phyloP scores from a whole-genome alignment of 208 protist genomes.

The Leishmania turanica region DNA sequence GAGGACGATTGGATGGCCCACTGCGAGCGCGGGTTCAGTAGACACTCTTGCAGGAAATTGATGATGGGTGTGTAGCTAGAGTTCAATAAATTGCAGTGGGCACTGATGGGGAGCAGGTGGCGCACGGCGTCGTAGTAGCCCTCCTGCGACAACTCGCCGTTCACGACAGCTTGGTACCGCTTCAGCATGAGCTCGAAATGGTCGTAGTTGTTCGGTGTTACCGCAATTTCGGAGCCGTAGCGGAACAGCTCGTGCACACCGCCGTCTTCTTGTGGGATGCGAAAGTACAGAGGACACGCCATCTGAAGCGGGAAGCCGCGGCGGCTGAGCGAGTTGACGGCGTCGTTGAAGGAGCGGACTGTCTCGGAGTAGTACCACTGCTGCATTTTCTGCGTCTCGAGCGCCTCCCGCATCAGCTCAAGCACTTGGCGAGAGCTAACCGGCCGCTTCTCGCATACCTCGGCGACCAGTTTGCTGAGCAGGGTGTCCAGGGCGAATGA shows the following conservation, averaged over 20 bases:
- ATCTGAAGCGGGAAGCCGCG: constrained; percentile 36
- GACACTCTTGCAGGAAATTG: constrained; percentile 45
- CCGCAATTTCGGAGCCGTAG: constrained; percentile 39
- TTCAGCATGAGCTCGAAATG: constrained; percentile 42
- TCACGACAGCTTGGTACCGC: constrained; percentile 26
- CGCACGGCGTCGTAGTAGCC: constrained; percentile 32
- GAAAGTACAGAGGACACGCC: constrained; percentile 49
- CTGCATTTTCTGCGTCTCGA: constrained; percentile 32
- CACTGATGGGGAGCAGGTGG: constrained; percentile 37
- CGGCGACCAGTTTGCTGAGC: constrained; percentile 30
- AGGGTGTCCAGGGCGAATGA: constrained; percentile 32
- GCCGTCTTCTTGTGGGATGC: constrained; percentile 51
- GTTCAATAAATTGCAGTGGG: constrained; percentile 37
- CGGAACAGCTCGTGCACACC: constrained; percentile 62
- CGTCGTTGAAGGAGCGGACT: constrained; percentile 31
- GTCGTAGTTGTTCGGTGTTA: constrained; percentile 59
- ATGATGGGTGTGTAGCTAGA: constrained; percentile 45
- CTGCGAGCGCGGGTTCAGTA: constrained; percentile 38
- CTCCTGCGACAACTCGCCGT: constrained; percentile 14
- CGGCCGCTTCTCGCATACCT: constrained; percentile 30
- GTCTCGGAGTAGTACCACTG: constrained; percentile 34
- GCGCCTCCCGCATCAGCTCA: constrained; percentile 24
- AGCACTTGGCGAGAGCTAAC: constrained; percentile 32
- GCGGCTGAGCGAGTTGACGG: constrained; percentile 24
- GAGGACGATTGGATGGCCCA: constrained; percentile 44